Conservation (phyloP, 2,329 filamentous ascomycete genomes). For the Nemania sp. region DNA sequence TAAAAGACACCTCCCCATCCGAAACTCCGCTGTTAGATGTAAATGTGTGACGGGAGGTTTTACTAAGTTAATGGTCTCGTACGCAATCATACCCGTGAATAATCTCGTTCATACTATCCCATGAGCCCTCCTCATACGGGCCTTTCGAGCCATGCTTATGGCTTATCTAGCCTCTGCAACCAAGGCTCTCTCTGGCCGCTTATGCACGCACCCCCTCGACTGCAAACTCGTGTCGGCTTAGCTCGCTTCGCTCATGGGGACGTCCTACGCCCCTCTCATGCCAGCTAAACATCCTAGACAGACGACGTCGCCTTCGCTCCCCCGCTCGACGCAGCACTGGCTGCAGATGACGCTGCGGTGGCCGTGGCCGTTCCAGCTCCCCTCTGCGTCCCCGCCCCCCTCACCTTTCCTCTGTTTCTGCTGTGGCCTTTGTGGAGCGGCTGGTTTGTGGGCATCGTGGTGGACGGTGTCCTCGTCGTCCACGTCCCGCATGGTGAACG, state of each 20-base stretch:
- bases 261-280: slow-evolving; percentile 45
- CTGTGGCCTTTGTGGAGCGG: slow-evolving; percentile 15
- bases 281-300: slow-evolving; percentile 65
- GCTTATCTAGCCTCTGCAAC: neutral
- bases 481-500: slow-evolving; percentile 57
- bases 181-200: neutral
- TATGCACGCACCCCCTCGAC: neutral
- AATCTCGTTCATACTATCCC: neutral
- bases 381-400: slow-evolving; percentile 46
- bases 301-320: slow-evolving; percentile 66
- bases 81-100: neutral
- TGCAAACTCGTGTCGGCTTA: neutral
- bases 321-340: slow-evolving; percentile 69
- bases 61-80: neutral
- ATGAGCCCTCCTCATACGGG: neutral
- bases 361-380: slow-evolving; percentile 42
- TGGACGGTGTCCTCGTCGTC: slow-evolving; percentile 40
- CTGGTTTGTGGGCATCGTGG: slow-evolving; percentile 2
- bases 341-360: slow-evolving; percentile 66
- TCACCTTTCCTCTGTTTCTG: slow-evolving; percentile 28
- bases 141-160: neutral
- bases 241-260: slow-evolving; percentile 9
- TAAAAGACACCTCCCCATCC: neutral
- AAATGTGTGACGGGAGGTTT: neutral
- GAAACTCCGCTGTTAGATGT: neutral